Conservation (phyloP, 352 stramenopile genomes). For the Pythium scleroteichum region DNA sequence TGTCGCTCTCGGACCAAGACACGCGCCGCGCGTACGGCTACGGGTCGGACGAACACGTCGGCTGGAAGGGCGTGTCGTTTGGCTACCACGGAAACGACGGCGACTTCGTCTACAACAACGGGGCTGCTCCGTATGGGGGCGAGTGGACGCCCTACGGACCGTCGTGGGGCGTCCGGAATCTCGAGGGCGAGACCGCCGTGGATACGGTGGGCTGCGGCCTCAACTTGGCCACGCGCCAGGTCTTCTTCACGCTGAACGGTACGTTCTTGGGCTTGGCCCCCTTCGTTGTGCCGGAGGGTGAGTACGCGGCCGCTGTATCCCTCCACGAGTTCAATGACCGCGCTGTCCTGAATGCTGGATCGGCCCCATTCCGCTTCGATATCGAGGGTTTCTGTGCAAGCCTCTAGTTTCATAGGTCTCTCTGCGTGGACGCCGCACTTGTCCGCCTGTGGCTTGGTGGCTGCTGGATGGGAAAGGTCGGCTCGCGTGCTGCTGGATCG, state of each 20-base stretch:
- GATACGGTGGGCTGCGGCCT: constrained; percentile 77
- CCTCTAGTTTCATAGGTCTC: constrained; percentile 42
- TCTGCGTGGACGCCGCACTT: neutral
- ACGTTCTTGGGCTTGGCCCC: constrained; percentile 52
- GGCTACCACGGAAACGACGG: constrained; percentile 87
- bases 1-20: constrained; percentile 52
- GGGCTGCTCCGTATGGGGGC: constrained; percentile 61
- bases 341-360: constrained; percentile 71
- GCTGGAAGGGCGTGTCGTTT: constrained; percentile 80
- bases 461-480: neutral
- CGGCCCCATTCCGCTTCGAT: constrained; percentile 75
- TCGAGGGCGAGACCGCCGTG: constrained; percentile 9
- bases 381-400: constrained; percentile 90
- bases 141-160: constrained; percentile 72
- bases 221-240: constrained; percentile 41
- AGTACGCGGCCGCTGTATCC: constrained; percentile 77
- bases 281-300: constrained; percentile 44
- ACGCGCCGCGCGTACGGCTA: constrained; percentile 75
- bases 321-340: constrained; percentile 75
- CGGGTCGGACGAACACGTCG: constrained; percentile 78
- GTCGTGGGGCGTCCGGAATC: constrained; percentile 49
- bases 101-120: constrained; percentile 85
- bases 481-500: constrained; percentile 21
- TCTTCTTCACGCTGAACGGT: constrained; percentile 87
- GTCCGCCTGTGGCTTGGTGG: too few relatives aligned